Conservation (phyloP, 2,329 filamentous ascomycete species). For the Acarospora socialis region DNA sequence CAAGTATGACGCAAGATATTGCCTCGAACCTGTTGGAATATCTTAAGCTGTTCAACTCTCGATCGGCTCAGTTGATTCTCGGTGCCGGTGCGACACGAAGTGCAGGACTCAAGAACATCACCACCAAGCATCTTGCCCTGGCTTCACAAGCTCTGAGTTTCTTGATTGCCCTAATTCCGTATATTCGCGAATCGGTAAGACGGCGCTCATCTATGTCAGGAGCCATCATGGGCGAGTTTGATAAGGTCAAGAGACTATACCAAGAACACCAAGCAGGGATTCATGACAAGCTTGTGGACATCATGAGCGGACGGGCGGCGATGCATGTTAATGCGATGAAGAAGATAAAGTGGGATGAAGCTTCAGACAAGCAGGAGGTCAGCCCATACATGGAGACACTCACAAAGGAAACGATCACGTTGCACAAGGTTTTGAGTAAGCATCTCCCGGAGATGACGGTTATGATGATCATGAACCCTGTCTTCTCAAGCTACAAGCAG, state of each 20-base stretch:
- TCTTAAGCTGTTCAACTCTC: slow-evolving; percentile 85
- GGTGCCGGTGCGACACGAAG: slow-evolving; percentile 82
- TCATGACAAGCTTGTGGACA: slow-evolving; percentile 84
- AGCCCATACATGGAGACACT: slow-evolving; percentile 76
- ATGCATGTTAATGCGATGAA: slow-evolving; percentile 63
- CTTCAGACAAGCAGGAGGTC: slow-evolving; percentile 28
- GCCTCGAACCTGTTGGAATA: slow-evolving; percentile 69
- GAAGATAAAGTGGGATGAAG: slow-evolving; percentile 58
- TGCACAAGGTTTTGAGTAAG: slow-evolving; percentile 72
- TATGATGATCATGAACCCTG: slow-evolving; percentile 69
- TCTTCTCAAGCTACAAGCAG: slow-evolving; percentile 68
- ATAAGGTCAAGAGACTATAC: slow-evolving; percentile 67
- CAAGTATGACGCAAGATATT: slow-evolving; percentile 76
- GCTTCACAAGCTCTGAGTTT: slow-evolving; percentile 83
- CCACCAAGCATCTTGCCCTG: slow-evolving; percentile 83
- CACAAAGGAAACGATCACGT: slow-evolving; percentile 68
- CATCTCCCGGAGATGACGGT: slow-evolving; percentile 66
- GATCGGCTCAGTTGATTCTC: slow-evolving; percentile 89
- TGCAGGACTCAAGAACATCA: slow-evolving; percentile 89
- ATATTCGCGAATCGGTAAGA: slow-evolving; percentile 80
- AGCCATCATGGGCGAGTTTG: slow-evolving; percentile 65
- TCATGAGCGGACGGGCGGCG: slow-evolving; percentile 67
- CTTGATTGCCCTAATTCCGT: slow-evolving; percentile 71
- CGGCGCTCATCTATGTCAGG: slow-evolving; percentile 47
- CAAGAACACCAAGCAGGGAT: slow-evolving; percentile 86